Conservation (phyloP, 1,139 yeast species). For the Nakaseomyces glabratus region DNA sequence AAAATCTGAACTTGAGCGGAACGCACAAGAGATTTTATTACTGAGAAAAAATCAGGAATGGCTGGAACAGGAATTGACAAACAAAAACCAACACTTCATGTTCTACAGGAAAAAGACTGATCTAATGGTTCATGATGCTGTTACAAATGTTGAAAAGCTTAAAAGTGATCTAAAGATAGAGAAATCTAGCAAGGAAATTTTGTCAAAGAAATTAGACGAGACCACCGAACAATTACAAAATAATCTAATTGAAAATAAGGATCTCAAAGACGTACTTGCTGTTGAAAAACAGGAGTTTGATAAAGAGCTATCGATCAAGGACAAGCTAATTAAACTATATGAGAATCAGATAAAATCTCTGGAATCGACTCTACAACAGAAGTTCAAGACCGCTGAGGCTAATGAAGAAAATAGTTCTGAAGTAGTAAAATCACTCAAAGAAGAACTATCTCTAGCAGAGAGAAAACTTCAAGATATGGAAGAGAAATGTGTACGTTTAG, state of each 20-base stretch:
- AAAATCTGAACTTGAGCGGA: slow-evolving; percentile 34
- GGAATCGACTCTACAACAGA: slow-evolving; percentile 20
- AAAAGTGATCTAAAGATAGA: slow-evolving; percentile 7
- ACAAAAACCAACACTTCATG: slow-evolving; percentile 32
- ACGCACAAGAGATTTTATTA: slow-evolving; percentile 34
- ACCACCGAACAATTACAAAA: slow-evolving; percentile 12
- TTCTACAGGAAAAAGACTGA: slow-evolving; percentile 35
- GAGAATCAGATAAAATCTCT: slow-evolving; percentile 42
- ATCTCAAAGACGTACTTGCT: slow-evolving; percentile 41
- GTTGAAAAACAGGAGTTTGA: slow-evolving; percentile 46
- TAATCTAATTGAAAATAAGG: slow-evolving; percentile 35
- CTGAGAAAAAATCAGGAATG: slow-evolving; percentile 24
- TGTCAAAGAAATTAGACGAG: slow-evolving; percentile 12
- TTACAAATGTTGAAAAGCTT: slow-evolving; percentile 20
- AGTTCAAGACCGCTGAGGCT: slow-evolving; percentile 15
- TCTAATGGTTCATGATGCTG: slow-evolving; percentile 30
- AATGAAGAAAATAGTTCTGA: slow-evolving; percentile 23
- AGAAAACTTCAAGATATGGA: slow-evolving; percentile 43
- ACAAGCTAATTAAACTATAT: slow-evolving; percentile 52
- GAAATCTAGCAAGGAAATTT: slow-evolving; percentile 11
- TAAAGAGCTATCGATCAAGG: slow-evolving; percentile 56
- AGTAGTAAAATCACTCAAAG: slow-evolving; percentile 33
- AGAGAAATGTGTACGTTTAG: slow-evolving; percentile 36
- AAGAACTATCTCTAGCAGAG: slow-evolving; percentile 33
- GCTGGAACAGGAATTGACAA: slow-evolving; percentile 16